Base-by-base conservation (phyloP, 306 rosid genomes). In the Acacia confusa region DNA sequence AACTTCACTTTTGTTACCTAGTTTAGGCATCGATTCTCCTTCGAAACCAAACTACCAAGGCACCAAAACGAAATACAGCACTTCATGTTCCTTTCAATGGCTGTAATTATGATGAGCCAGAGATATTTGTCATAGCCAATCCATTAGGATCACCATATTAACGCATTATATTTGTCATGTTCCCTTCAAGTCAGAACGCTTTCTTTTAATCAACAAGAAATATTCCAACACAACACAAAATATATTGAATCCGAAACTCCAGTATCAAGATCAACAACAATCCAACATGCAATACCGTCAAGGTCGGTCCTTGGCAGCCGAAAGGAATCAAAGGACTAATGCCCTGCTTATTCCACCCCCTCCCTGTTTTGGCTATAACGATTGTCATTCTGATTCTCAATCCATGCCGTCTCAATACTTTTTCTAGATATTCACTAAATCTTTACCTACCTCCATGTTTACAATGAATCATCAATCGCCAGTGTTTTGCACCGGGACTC, bases 381-480 rank as follows among this genome's bases (percentile, higher is more conserved):
- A 12, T n/a, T 47, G 16, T 24, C 14, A 69, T 43, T 20, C 74
- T 52, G 20, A 16, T 44, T 69, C 74, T 44, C 55, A 81, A 57
- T 79, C 75, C 60, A 27, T 34, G 74, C 48, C 64, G 80, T 78
- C 71, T n/a, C 58, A 11, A 34, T 40, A 64, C 10, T 44, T 27
- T 79, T 74, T 45, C 69, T 55, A 15, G 17, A 20, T 38, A 64
- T 61, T 28, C 43, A 63, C 34, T 53, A 60, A 58, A 68, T 47
- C 74, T 28, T 36, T 45, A 72, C 44, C 68, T 27, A 48, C 63
- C 48, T 34, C 27, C 3, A 27, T 32, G 36, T 17, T 24, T 70
- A 69, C 78, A 71, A 75, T 38, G 43, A n/a, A 17, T 58, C 50
- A 69, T 45, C 77, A 73, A 68, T 57, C 50, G 57, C 72, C 82